Evolutionary conservation across 2,329 filamentous ascomycete species (phyloP), one percentile per base, ranked within the genome.

Genomic region (Nemania sp.): DNA sequence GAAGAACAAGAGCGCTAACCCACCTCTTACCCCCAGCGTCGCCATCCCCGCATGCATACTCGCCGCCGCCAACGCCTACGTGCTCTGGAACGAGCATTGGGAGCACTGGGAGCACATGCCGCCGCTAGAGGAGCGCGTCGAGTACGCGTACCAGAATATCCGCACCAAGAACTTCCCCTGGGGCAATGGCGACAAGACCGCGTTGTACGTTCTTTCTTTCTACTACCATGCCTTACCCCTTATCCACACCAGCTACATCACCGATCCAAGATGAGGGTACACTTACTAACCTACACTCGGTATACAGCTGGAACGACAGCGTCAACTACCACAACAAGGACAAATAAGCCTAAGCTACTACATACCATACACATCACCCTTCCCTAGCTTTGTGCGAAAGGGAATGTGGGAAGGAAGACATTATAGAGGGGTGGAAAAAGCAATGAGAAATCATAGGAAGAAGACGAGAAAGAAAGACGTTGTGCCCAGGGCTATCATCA

Each of bases 241-340:
- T 7, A 22, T 7, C 28, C 5, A 23, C 24, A 14, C 5, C n/a
- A 9, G 23, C n/a, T n/a, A n/a, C n/a, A n/a, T n/a, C n/a, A n/a
- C n/a, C n/a, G n/a, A n/a, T n/a, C n/a, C n/a, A n/a, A n/a, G n/a
- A n/a, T n/a, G n/a, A n/a, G n/a, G n/a, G n/a, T n/a, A n/a, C n/a
- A n/a, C n/a, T 20, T 2, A 37, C 48, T 57, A 43, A 58, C 22
- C 15, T 34, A 6, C 9, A 28, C 8, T 14, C 28, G 54, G 61
- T 39, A 49, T 61, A n/a, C 67, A 91, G 89, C 88, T 99, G 94
- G 94, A 97, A 97, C 78, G 80, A 86, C 64, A 82, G 80, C 55
- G 91, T 97, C 80, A 97, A 97, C 86, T 93, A 96, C 81, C 91
- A 97, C 86, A 91, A 96, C 81, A 89, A 88, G 80, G 88, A 95